A percentile compares a stretch with the other conserved stretches of the same genome.
These are phyloP conservation scores for Poa pratensis DNA, from an alignment of 176 grass and related monocot species.

Conservation along the genomic window DNA sequence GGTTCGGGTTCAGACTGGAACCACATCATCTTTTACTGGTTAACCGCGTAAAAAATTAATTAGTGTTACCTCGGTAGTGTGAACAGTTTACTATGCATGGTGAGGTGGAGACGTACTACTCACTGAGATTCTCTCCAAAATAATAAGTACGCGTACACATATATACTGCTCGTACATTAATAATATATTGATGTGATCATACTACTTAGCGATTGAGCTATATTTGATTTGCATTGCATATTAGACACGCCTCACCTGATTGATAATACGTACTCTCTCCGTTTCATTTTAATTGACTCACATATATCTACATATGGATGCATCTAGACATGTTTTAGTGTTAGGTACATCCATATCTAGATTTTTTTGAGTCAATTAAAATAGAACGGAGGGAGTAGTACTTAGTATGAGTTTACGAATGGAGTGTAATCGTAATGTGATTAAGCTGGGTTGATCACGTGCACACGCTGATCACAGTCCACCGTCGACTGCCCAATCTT, in stretches of 20 bases:
- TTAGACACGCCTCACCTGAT: slow-evolving; percentile 12
- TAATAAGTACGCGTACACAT: background rate
- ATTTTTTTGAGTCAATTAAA: too few relatives aligned
- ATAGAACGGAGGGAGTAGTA: too few relatives aligned
- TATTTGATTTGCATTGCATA: background rate
- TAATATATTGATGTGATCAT: too few relatives aligned
- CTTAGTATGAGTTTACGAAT: background rate
- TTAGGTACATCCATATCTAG: too few relatives aligned
- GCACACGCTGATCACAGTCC: slow-evolving; percentile 45
- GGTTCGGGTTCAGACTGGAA: slow-evolving; percentile 1
- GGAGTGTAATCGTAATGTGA: background rate
- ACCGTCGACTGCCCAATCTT: slow-evolving; percentile 47
- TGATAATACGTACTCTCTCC: too few relatives aligned
- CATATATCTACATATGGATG: too few relatives aligned
- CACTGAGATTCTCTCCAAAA: background rate
- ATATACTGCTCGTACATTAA: too few relatives aligned
- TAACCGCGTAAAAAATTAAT: background rate
- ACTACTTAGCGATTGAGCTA: background rate
- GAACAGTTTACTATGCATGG: background rate
- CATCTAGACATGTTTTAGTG: too few relatives aligned
- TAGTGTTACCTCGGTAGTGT: background rate
- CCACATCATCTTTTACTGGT: slow-evolving; percentile 12
- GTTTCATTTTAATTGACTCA: too few relatives aligned
- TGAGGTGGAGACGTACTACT: background rate
- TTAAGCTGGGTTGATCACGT: slow-evolving; percentile 37